Conservation (phyloP, 2,329 filamentous ascomycete species). For the Aspergillus glaucus region DNA sequence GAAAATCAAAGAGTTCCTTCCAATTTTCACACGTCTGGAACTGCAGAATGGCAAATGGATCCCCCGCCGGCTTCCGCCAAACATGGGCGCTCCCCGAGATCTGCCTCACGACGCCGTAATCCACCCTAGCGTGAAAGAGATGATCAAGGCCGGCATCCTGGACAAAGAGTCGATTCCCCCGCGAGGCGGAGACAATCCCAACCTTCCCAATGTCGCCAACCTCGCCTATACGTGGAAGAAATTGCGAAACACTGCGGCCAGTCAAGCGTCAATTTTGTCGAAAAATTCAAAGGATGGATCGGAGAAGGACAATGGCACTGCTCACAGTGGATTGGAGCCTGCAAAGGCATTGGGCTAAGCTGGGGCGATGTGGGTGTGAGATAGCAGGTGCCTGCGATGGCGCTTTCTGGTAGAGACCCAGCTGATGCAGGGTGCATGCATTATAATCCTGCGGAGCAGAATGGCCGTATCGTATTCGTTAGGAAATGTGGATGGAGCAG, state of each 20-base stretch:
- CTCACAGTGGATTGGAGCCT: not conserved
- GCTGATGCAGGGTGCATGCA: no score
- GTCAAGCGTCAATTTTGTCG: not conserved
- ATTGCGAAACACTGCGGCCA: not conserved
- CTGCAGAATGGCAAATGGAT: constrained; percentile 31
- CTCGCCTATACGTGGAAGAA: not conserved
- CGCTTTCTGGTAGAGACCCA: not conserved
- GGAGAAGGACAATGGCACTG: not conserved
- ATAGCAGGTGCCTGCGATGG: not conserved
- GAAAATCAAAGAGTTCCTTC: constrained; percentile 24
- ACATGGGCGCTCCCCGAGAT: constrained; percentile 27
- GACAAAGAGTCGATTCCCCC: constrained; percentile 10
- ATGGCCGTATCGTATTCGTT: no score
- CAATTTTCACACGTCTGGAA: constrained; percentile 31
- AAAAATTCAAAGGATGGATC: not conserved
- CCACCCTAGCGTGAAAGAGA: constrained; percentile 23
- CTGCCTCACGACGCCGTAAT: constrained; percentile 25
- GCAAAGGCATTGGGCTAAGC: not conserved
- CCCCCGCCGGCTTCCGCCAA: constrained; percentile 29
- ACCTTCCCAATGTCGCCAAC: constrained; percentile 4
- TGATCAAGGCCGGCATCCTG: constrained; percentile 19
- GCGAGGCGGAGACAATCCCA: constrained; percentile 13
- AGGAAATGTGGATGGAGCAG: no score
- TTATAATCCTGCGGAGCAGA: no score
- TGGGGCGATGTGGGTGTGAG: not conserved